phyloP scores from a whole-genome alignment of 257 asterid genomes.

The Solanum virginianum region DNA sequence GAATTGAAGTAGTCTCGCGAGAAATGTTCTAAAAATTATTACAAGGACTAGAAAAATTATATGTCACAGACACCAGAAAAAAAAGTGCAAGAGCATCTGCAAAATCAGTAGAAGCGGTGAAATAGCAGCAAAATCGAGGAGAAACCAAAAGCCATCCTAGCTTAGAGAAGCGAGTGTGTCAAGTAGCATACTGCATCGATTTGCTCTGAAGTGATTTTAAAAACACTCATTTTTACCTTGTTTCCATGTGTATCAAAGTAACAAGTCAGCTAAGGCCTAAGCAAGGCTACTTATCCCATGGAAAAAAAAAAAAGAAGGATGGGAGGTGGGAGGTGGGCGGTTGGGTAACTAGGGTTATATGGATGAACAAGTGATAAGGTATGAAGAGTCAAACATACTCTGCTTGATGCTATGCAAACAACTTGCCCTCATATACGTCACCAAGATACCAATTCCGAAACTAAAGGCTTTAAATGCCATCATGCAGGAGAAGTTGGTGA shows the following conservation, averaged over 20 bases:
- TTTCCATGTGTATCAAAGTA: background rate
- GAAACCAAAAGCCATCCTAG: background rate
- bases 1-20: background rate
- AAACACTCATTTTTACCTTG: background rate
- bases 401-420: background rate
- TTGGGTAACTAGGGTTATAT: background rate
- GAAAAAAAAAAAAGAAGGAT: background rate
- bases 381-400: background rate
- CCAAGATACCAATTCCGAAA: background rate
- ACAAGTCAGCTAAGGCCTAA: background rate
- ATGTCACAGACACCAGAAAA: background rate
- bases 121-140: background rate
- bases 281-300: background rate
- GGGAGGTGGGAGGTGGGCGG: too few relatives aligned
- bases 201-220: background rate
- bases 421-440: background rate
- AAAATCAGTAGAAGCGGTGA: background rate
- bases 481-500: background rate
- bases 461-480: background rate
- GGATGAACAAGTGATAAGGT: background rate
- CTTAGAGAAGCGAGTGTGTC: background rate
- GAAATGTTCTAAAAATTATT: background rate
- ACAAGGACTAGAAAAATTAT: background rate
- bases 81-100: background rate
- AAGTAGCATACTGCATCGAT: background rate